Conservation (phyloP, 306 rosid genomes). For the Malus sylvestris region DNA sequence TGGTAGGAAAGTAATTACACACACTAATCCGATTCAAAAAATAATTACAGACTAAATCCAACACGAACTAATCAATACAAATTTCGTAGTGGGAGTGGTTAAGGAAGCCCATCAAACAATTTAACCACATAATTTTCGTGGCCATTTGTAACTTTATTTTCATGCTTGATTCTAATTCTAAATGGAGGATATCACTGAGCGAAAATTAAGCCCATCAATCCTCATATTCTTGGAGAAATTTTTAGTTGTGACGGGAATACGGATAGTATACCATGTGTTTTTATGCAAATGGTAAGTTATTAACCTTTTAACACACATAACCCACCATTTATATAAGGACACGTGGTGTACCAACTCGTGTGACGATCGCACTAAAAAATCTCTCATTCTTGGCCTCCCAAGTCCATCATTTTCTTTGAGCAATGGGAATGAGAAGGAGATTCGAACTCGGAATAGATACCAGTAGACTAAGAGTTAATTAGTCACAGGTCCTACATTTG, state of each 20-base stretch:
- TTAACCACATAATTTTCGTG: background rate
- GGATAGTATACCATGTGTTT: no score
- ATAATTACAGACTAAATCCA: background rate
- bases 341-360: no score
- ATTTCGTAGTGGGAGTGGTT: background rate
- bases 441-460: background rate
- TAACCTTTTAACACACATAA: no score
- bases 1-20: background rate
- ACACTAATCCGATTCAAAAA: background rate
- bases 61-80: background rate
- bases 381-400: background rate
- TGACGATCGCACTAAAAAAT: no score
- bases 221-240: background rate
- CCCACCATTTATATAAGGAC: no score
- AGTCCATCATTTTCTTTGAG: background rate
- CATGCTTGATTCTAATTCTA: background rate
- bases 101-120: background rate
- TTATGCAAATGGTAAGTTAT: no score
- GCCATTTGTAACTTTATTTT: no score
- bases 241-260: no score
- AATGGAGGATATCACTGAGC: constrained; percentile 26
- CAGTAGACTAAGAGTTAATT: background rate
- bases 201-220: constrained; percentile 28
- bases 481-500: background rate
- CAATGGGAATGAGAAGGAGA: background rate